A percentile compares a stretch with the other conserved stretches of the same genome.
Evolutionary conservation across 495 filamentous ascomycete genomes (phyloP).

Genomic region (Aspergillus bridgeri): DNA sequence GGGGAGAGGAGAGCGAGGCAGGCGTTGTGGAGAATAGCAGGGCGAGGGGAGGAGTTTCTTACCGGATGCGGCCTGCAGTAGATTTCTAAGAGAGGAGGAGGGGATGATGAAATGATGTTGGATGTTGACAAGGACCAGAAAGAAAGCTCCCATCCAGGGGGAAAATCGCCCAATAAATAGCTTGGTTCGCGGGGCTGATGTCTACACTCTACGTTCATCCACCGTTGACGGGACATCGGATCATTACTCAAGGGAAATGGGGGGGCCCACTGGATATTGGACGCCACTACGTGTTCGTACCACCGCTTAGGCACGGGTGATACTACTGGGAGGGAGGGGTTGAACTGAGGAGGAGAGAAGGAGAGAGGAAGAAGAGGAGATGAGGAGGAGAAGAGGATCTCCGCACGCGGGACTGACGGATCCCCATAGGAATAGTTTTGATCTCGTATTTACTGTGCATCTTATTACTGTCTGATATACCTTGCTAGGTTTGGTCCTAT

Average conservation of each 20-base stretch:
- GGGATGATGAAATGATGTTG: conserved; percentile 3
- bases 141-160: conserved; percentile 4
- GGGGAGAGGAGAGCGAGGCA: neutral
- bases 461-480: no score
- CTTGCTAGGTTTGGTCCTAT: no score
- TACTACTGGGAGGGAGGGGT: neutral
- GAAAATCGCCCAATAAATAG: conserved; percentile 21
- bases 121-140: neutral
- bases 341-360: neutral
- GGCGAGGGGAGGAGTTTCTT: conserved; percentile 1
- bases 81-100: neutral
- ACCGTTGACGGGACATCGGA: neutral
- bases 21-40: neutral
- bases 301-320: neutral
- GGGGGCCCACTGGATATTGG: neutral
- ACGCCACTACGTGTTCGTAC: conserved; percentile 7
- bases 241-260: neutral
- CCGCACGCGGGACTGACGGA: conserved; percentile 17
- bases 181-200: neutral
- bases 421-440: no score
- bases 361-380: neutral
- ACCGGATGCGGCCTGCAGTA: conserved; percentile 8
- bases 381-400: conserved; percentile 10
- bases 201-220: neutral
- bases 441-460: no score